Evolutionary conservation across 2,329 filamentous ascomycete genomes (phyloP).

Genomic region (Fusarium virguliforme): DNA sequence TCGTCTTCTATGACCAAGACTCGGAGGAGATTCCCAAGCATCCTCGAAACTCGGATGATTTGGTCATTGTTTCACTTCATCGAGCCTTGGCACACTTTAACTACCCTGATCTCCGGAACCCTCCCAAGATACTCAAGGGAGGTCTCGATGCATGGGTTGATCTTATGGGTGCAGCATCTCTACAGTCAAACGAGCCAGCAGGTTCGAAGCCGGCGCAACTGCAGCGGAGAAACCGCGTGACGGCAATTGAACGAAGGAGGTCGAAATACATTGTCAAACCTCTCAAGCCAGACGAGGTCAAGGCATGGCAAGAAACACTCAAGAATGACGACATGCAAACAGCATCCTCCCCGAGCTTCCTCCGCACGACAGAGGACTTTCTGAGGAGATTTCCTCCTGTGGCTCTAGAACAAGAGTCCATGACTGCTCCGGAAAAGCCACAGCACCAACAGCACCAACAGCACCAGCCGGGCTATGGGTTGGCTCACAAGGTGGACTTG

Average conservation of each 20-base stretch:
- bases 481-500: slow-evolving; percentile 58
- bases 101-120: slow-evolving; percentile 79
- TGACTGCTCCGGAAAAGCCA: slow-evolving; percentile 62
- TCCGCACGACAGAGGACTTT: slow-evolving; percentile 87
- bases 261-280: slow-evolving; percentile 72
- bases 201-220: slow-evolving; percentile 32
- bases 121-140: slow-evolving; percentile 84
- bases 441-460: slow-evolving; percentile 37
- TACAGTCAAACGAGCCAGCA: slow-evolving; percentile 63
- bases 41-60: slow-evolving; percentile 59
- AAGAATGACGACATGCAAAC: slow-evolving; percentile 73
- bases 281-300: slow-evolving; percentile 85
- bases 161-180: slow-evolving; percentile 80
- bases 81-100: slow-evolving; percentile 89
- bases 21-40: slow-evolving; percentile 66
- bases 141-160: slow-evolving; percentile 91
- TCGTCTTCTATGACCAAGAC: slow-evolving; percentile 91
- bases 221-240: slow-evolving; percentile 42
- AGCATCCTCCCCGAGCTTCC: slow-evolving; percentile 68
- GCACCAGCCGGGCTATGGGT: slow-evolving; percentile 50
- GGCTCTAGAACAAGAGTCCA: slow-evolving; percentile 73
- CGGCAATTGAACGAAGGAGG: slow-evolving; percentile 56
- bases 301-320: slow-evolving; percentile 84
- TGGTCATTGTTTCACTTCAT: slow-evolving; percentile 79
- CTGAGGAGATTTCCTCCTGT: slow-evolving; percentile 84